phyloP scores from a whole-genome alignment of 2,329 filamentous ascomycete genomes.

The Rhynchosporium agropyri region DNA sequence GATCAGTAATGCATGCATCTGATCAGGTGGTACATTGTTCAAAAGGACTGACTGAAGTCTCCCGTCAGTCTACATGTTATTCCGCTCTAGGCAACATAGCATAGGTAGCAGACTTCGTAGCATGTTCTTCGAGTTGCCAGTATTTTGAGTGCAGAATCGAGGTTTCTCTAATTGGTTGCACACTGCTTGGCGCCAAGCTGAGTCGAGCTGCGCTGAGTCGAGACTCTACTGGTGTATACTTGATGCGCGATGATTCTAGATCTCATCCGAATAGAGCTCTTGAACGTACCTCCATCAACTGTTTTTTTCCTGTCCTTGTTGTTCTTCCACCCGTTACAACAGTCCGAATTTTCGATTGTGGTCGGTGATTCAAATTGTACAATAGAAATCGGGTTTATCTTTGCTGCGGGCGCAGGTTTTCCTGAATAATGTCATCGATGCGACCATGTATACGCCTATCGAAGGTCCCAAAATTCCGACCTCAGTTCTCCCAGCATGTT shows the following conservation, averaged over 20 bases:
- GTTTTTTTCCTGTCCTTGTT: conserved; percentile 12
- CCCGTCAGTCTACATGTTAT: too few species aligned
- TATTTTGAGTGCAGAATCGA: too few species aligned
- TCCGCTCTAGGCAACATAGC: too few species aligned
- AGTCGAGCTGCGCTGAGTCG: too few species aligned
- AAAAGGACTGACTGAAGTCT: not conserved
- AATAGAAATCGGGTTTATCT: conserved; percentile 21
- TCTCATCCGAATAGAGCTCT: conserved; percentile 22
- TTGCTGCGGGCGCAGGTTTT: conserved; percentile 21
- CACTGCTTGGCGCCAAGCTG: too few species aligned
- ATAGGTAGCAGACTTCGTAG: too few species aligned
- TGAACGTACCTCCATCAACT: conserved; percentile 22
- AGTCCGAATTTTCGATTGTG: conserved; percentile 32
- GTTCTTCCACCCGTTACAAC: conserved; percentile 6
- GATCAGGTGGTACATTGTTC: conserved; percentile 1
- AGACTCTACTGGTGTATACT: not conserved
- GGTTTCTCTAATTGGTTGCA: conserved; percentile 2
- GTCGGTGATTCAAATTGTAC: conserved; percentile 35
- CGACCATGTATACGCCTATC: conserved; percentile 32
- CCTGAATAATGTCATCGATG: conserved; percentile 37
- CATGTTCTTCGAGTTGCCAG: too few species aligned
- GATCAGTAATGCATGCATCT: not conserved
- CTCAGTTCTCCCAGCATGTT: conserved; percentile 25
- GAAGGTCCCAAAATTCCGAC: conserved; percentile 28
- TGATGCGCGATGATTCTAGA: conserved; percentile 19